phyloP scores from a whole-genome alignment of 2,329 filamentous ascomycete species.

The Sporothrix luriei region DNA sequence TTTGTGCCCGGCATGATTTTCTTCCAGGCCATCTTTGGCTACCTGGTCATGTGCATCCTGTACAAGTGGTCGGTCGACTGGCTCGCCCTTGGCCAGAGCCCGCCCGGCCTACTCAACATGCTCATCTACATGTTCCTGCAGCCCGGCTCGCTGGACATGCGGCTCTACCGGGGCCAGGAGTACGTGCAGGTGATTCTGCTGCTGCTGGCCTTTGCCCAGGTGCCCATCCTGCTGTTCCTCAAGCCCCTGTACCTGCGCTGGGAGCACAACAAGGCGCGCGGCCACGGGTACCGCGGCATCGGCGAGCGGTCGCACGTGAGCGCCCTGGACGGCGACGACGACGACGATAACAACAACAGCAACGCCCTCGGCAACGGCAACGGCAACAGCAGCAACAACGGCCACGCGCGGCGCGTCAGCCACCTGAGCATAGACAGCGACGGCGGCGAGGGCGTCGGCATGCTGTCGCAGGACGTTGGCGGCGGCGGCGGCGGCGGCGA shows the following conservation, averaged over 20 bases:
- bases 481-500: constrained; percentile 50
- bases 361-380: constrained; percentile 71
- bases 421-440: constrained; percentile 60
- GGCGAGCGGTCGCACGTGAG: constrained; percentile 87
- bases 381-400: constrained; percentile 64
- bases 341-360: constrained; percentile 57
- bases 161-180: constrained; percentile 77
- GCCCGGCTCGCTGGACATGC: constrained; percentile 72
- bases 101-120: constrained; percentile 95
- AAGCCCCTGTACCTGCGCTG: constrained; percentile 95
- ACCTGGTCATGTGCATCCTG: constrained; percentile 88
- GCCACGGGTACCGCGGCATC: constrained; percentile 87
- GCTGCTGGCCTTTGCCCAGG: constrained; percentile 79
- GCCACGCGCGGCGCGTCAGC: constrained; percentile 48
- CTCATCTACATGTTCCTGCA: constrained; percentile 99
- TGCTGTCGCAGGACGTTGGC: constrained; percentile 81
- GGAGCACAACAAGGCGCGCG: constrained; percentile 88
- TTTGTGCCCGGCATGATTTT: constrained; percentile 99
- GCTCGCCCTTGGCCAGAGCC: constrained; percentile 64
- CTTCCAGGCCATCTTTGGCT: constrained; percentile 98
- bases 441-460: constrained; percentile 72
- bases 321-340: constrained; percentile 85
- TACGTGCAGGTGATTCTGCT: constrained; percentile 76
- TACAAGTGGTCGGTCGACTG: constrained; percentile 98
- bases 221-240: constrained; percentile 87